phyloP scores from a whole-genome alignment of 129 eudicot species.

The Oenanthe sinensis region DNA sequence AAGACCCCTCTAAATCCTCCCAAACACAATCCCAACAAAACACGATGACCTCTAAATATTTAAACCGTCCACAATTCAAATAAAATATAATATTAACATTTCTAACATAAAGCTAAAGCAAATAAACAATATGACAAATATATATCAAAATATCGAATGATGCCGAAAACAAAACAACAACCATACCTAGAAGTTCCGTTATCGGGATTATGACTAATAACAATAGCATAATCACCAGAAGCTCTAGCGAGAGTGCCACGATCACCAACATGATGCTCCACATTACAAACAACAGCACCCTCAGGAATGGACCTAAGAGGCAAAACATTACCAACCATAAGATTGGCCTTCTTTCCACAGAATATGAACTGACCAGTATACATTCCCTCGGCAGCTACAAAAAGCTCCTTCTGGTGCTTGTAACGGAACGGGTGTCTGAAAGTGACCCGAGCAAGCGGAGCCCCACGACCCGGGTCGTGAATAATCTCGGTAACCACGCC shows the following conservation, averaged over 20 bases:
- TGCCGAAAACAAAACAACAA: no score
- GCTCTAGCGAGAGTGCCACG: slow-evolving; percentile 72
- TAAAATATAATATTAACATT: no score
- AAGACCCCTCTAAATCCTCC: neutral
- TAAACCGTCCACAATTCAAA: no score
- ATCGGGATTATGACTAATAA: slow-evolving; percentile 70
- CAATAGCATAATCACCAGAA: slow-evolving; percentile 77
- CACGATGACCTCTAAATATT: no score
- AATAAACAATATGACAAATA: no score
- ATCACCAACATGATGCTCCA: slow-evolving; percentile 76
- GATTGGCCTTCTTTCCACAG: slow-evolving; percentile 72
- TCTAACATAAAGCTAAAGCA: no score
- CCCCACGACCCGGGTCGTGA: slow-evolving; percentile 90
- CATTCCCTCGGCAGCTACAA: slow-evolving; percentile 72
- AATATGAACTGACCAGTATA: slow-evolving; percentile 71
- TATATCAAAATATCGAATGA: no score
- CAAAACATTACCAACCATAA: slow-evolving; percentile 62
- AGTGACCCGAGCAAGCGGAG: slow-evolving; percentile 62
- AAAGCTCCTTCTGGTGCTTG: slow-evolving; percentile 79
- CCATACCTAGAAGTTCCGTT: slow-evolving; percentile 61
- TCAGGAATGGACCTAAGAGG: slow-evolving; percentile 71
- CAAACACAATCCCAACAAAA: neutral
- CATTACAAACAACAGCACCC: slow-evolving; percentile 82
- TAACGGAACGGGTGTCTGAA: slow-evolving; percentile 75
- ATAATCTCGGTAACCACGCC: slow-evolving; percentile 75